Percentiles rank a stretch among this genome's conserved stretches.
Conservation (phyloP, 768 basidiomycete species). For the Lentinus brumalis region DNA sequence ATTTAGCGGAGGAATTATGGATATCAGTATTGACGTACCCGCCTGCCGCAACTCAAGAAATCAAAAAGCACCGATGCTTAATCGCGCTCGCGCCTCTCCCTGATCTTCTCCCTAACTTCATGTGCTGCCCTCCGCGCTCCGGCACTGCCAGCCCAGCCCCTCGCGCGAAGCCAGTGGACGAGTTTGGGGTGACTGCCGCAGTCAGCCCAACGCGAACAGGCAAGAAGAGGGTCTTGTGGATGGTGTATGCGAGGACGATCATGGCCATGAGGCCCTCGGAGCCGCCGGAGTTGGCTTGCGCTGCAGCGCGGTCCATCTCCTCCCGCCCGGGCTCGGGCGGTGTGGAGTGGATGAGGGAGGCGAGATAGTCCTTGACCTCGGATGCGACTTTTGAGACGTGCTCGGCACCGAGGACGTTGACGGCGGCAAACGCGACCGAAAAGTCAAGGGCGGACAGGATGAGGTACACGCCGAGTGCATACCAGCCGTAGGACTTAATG, state of each 20-base stretch:
- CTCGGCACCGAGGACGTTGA: slow-evolving; percentile 89
- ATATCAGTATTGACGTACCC: not conserved
- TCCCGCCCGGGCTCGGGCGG: slow-evolving; percentile 70
- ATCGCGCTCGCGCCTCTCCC: slow-evolving; percentile 27
- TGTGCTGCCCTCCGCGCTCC: slow-evolving; percentile 66
- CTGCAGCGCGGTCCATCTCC: slow-evolving; percentile 51
- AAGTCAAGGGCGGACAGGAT: slow-evolving; percentile 79
- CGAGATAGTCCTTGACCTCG: slow-evolving; percentile 52
- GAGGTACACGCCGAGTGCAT: slow-evolving; percentile 89
- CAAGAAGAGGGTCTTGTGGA: slow-evolving; percentile 93
- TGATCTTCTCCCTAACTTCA: slow-evolving; percentile 41
- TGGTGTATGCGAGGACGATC: slow-evolving; percentile 88
- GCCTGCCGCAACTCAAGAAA: not conserved
- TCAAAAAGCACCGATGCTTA: slow-evolving; percentile 27
- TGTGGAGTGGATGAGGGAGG: slow-evolving; percentile 47
- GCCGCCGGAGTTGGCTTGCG: slow-evolving; percentile 38
- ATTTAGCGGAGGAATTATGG: not conserved
- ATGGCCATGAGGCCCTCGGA: slow-evolving; percentile 88
- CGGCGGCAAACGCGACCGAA: slow-evolving; percentile 76
- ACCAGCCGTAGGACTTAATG: slow-evolving; percentile 93
- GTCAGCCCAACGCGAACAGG: slow-evolving; percentile 90
- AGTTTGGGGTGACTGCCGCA: slow-evolving; percentile 77
- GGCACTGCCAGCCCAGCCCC: slow-evolving; percentile 82
- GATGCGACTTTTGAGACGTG: slow-evolving; percentile 74
- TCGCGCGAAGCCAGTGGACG: slow-evolving; percentile 78